phyloP scores from a whole-genome alignment of 306 rosid species.

The Begonia peltatifolia region DNA sequence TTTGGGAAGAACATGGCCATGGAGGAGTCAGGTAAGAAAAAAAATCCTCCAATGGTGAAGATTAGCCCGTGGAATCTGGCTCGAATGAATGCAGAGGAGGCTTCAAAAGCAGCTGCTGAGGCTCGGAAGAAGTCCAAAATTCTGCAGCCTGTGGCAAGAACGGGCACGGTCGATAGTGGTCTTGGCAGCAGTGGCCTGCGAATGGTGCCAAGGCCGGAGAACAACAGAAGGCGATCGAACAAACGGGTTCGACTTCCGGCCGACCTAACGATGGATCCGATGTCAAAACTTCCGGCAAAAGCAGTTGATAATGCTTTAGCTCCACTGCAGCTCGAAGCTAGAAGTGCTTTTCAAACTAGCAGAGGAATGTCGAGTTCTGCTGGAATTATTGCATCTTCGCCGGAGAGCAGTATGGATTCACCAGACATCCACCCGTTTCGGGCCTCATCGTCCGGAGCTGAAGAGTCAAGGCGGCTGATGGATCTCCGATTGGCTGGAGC shows the following conservation, averaged over 20 bases:
- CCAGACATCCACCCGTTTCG: conserved; percentile 85
- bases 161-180: conserved; percentile 33
- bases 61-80: conserved; percentile 97
- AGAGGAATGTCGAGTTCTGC: conserved; percentile 55
- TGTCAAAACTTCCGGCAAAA: conserved; percentile 33
- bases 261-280: conserved; percentile 54
- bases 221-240: conserved; percentile 48
- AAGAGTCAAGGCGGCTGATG: conserved; percentile 47
- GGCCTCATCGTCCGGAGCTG: conserved; percentile 52
- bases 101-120: conserved; percentile 93
- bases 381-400: conserved; percentile 68
- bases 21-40: conserved; percentile 59
- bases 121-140: conserved; percentile 91
- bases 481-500: conserved; percentile 32
- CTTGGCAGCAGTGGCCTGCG: conserved; percentile 62
- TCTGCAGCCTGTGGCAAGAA: conserved; percentile 71
- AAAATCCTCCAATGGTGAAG: conserved; percentile 63
- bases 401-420: conserved; percentile 88
- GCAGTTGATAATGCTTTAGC: conserved; percentile 43
- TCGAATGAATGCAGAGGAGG: conserved; percentile 81
- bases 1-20: conserved; percentile 40
- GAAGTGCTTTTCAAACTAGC: conserved; percentile 59
- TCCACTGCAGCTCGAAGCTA: conserved; percentile 79
- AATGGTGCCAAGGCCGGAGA: conserved; percentile 47
- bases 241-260: conserved; percentile 78